These are phyloP conservation scores for Theobroma cacao DNA, from an alignment of 345 rosid genomes.

Conservation along the genomic window DNA sequence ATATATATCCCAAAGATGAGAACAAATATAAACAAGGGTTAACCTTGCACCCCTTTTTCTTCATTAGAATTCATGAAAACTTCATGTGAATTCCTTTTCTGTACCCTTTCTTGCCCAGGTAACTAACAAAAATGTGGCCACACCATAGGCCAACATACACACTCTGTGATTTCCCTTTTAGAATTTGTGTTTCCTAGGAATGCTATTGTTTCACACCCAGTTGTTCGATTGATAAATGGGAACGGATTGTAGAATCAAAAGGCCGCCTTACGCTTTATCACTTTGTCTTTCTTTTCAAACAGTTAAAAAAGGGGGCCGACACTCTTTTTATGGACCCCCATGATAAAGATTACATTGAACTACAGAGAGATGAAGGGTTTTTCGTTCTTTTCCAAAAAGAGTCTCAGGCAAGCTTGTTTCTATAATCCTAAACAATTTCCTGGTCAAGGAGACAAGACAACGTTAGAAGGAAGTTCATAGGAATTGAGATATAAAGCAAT, in stretches of 20 bases:
- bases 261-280: not conserved
- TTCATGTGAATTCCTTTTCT: not conserved
- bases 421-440: not conserved
- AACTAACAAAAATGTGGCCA: not conserved
- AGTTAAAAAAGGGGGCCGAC: not conserved
- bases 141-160: not conserved
- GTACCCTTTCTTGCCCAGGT: not conserved
- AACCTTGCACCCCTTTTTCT: not conserved
- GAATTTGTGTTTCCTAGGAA: not conserved
- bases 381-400: not conserved
- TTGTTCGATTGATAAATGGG: not conserved
- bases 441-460: not conserved
- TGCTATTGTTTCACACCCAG: not conserved
- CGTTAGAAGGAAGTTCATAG: not conserved
- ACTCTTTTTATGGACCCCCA: not conserved
- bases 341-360: not conserved
- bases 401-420: not conserved
- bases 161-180: not conserved
- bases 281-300: not conserved
- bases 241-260: not conserved
- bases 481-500: not conserved
- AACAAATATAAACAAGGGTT: not conserved
- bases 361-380: not conserved
- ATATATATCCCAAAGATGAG: not conserved
- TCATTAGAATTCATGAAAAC: not conserved